phyloP scores from a whole-genome alignment of 1,284 basidiomycete species.

The Limonomyces culmigenus region DNA sequence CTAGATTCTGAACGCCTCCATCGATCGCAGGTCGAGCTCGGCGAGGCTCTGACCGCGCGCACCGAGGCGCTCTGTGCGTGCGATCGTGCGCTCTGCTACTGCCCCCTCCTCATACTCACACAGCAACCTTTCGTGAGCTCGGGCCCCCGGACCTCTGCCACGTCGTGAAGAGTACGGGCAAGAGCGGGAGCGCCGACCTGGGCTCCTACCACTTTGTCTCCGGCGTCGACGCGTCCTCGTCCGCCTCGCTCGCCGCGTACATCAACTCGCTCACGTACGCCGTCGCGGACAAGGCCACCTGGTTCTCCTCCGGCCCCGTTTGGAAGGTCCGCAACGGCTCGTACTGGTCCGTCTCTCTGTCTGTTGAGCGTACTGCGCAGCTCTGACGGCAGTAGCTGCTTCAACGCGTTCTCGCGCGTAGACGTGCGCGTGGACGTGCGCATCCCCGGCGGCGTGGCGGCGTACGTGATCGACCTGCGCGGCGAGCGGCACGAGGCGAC shows the following conservation, averaged over 20 bases:
- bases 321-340: slow-evolving; percentile 93
- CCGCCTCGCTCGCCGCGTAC: slow-evolving; percentile 93
- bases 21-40: slow-evolving; percentile 61
- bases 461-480: slow-evolving; percentile 87
- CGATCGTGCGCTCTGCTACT: slow-evolving; percentile 2
- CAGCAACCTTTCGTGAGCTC: slow-evolving; percentile 89
- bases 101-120: slow-evolving; percentile 8
- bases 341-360: slow-evolving; percentile 56
- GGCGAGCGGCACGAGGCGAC: slow-evolving; percentile 94
- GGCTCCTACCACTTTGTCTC: slow-evolving; percentile 94
- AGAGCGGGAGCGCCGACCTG: slow-evolving; percentile 73
- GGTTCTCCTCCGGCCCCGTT: slow-evolving; percentile 78
- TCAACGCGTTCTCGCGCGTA: slow-evolving; percentile 95
- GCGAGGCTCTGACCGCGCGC: slow-evolving; percentile 77
- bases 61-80: slow-evolving; percentile 82
- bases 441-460: slow-evolving; percentile 92
- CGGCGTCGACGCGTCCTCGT: slow-evolving; percentile 93
- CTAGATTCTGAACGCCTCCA: neutral
- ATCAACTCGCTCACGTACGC: slow-evolving; percentile 95
- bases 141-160: slow-evolving; percentile 96
- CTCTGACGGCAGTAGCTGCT: slow-evolving; percentile 41
- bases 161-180: slow-evolving; percentile 83
- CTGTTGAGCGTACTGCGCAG: neutral
- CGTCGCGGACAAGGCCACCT: slow-evolving; percentile 81
- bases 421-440: slow-evolving; percentile 97